Evolutionary conservation across 306 rosid species (phyloP), one percentile per base, ranked within the genome.

Genomic region (Medicago ruthenica): DNA sequence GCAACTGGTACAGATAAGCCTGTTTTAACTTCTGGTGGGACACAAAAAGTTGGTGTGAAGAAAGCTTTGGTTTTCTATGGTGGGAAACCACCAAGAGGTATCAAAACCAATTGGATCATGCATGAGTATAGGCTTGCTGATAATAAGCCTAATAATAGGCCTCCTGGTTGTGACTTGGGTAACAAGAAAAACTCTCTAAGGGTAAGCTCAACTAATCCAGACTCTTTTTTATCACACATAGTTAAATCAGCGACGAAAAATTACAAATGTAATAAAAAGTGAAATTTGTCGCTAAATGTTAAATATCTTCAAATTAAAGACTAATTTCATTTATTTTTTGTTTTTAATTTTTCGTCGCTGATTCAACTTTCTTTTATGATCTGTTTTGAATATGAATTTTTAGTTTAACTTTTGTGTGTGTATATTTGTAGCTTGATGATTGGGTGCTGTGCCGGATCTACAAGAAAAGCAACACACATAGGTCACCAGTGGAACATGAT

Each of bases 1-100:
- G 98, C 98, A 0, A 95, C 98, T 0, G 98, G 98, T 21, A 95
- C 98, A 0, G 97, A 95, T 73, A 95, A 95, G 86, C 97, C 98
- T 3, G 97, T 95, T 42, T 45, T 95, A 0, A 81, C 87, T 13
- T 80, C 88, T 0, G 85, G 82, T 0, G 91, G 91, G 11, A 82
- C 80, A 5, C 91, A 87, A 51, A 95, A 92, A 68, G 96, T 95
- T 40, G 98, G 98, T 3, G 97, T 95, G 40, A 95, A 95, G 73
- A 95, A 95, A 47, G 97, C 98, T 20, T 89, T 95, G 83, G 97
- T 95, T 15, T 95, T 95, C 78, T 95, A 95, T 24, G 95, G 96
- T 14, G 98, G 98, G 8, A 95, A 95, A 75, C 97, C 98, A 0
- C 98, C 98, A 0, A 87, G 90, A 81, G 98, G 97, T 7, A 85